Base-by-base conservation (phyloP, 176 grass and related monocot genomes). In the Lolium rigidum region DNA sequence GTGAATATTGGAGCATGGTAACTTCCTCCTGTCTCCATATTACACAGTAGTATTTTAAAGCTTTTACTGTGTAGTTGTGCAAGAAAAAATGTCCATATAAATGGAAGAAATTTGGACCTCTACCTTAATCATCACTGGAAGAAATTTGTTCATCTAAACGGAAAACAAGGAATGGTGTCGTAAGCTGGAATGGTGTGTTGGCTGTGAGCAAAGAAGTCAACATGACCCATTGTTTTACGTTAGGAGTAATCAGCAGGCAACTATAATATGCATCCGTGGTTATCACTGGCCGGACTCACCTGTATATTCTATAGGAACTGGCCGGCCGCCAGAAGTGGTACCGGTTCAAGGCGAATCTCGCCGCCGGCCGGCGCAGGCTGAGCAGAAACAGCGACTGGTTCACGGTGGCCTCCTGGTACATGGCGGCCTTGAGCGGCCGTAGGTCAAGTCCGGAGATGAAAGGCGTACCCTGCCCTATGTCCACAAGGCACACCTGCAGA, bases 371-470 rank as follows among this genome's bases (percentile, higher is more conserved):
- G 44, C 31, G 41, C 4, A 79, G 9, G 35, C 26, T 87, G 35
- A 90, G 84, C 16, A 87, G 37, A 14, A 84, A 22, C 12, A 94
- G 56, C 10, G 83, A 65, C 54, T 79, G 83, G 4, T 83, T 86
- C 10, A 56, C 50, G 1, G 86, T 92, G 1, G 86, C 90, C 22
- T 67, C 85, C 20, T 69, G 90, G 37, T 94, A 94, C 68, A 88
- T 83, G 74, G 12, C 51, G 9, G 41, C 62, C 24, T 62, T 81
- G 5, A 92, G 66, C 6, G 82, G 81, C 72, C 92, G 84, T 22
- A 92, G 58, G 16, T 94, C 92, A 18, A 94, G 81, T 20, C 77
- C 84, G 26, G 26, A 28, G 26, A 28, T 28, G 26, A 28, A 28
- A 28, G 26, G 26, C 26, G 26, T 28, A 28, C 89, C 92, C 22